These are phyloP conservation scores for Margaritispora aquatica DNA, from an alignment of 495 filamentous ascomycete species.

Conservation along the genomic window DNA sequence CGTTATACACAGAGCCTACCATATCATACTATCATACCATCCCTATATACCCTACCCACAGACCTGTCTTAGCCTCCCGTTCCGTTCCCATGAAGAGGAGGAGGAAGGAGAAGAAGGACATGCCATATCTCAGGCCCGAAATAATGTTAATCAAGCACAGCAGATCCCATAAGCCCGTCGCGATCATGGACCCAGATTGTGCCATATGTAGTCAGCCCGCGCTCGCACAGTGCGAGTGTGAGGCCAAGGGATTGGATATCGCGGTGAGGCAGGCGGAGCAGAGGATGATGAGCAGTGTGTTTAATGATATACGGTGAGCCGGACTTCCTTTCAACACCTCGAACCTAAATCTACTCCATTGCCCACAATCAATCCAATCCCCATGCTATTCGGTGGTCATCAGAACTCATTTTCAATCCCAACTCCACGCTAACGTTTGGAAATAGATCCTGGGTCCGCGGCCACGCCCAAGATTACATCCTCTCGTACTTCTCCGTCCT, in stretches of 20 bases:
- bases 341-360: too few relatives aligned
- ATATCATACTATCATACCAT: too few relatives aligned
- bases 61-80: background rate
- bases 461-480: constrained; percentile 63
- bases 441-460: constrained; percentile 50
- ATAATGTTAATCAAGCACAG: constrained; percentile 19
- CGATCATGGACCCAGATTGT: constrained; percentile 57
- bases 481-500: constrained; percentile 59
- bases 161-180: constrained; percentile 17
- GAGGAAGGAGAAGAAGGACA: background rate
- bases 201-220: constrained; percentile 63
- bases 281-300: constrained; percentile 54
- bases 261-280: constrained; percentile 61
- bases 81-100: background rate
- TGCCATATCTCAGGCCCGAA: constrained; percentile 18
- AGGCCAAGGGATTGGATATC: constrained; percentile 59
- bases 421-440: background rate
- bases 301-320: constrained; percentile 55
- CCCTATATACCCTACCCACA: too few relatives aligned
- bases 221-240: constrained; percentile 57
- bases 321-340: background rate
- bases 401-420: background rate
- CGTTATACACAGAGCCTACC: background rate
- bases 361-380: too few relatives aligned
- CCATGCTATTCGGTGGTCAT: too few relatives aligned